Evolutionary conservation across 2,329 filamentous ascomycete species (phyloP), one percentile per base, ranked within the genome.

Genomic region (Xylaria sp.): DNA sequence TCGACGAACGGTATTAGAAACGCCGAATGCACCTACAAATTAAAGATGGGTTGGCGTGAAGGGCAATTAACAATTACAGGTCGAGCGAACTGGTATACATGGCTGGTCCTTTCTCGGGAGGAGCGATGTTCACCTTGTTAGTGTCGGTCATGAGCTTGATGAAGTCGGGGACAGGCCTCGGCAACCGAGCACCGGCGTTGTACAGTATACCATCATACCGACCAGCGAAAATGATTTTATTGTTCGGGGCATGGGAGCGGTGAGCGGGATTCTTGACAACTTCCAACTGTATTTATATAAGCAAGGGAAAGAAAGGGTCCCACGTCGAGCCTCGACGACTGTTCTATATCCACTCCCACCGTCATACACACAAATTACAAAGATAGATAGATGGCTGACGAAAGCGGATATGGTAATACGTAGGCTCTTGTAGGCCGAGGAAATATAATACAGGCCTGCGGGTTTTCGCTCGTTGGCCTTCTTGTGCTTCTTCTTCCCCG

Each of bases 261-360:
- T 28, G 28, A 28, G 28, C 28, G 50, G 10, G 18, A 31, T 51
- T 58, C 51, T 31, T n/a, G 25, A 31, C 28, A 18, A 63, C 39
- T 37, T 31, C 20, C n/a, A 51, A 23, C 4, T 69, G 57, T 69
- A 66, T 41, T 62, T 69, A 66, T 58, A 31, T 9, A 31, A 58
- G 9, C 25, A 62, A 39, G 31, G 51, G 25, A n/a, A 50, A 15
- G 3, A 23, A 10, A 48, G 34, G n/a, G 12, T 28, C 8, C 25
- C 28, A 12, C 46, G 54, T 63, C 48, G 58, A 56, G 31, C 15
- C 23, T 10, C 46, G 39, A 63, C 54, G 58, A 56, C 31, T 50
- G 12, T 63, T 63, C 44, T 54, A 69, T 67, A 58, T 64, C 55
- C 60, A 54, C 61, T 61, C 57, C 41, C 28, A 54, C 28, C 25